Evolutionary conservation across 305 asterid species (phyloP).

Genomic region (Solanum hybrid): DNA sequence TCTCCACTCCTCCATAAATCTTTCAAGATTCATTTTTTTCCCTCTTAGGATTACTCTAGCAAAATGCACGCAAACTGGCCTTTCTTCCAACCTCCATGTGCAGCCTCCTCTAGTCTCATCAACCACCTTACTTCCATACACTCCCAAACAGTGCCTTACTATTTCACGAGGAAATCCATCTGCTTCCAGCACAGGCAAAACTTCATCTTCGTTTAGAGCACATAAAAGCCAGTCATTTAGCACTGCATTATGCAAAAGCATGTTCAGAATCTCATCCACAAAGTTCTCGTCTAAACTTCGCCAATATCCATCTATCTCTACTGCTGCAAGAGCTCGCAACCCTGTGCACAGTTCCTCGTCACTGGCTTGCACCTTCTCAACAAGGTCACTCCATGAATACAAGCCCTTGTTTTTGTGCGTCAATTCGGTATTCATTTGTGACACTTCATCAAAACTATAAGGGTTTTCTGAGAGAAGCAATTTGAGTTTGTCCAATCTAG

Average conservation of each 20-base stretch:
- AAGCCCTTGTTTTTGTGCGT: slow-evolving; percentile 23
- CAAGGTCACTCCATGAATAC: slow-evolving; percentile 73
- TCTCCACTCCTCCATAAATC: slow-evolving; percentile 61
- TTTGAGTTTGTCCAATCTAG: slow-evolving; percentile 70
- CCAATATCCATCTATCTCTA: slow-evolving; percentile 81
- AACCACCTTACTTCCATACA: slow-evolving; percentile 36
- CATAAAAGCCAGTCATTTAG: slow-evolving; percentile 58
- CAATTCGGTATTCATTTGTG: slow-evolving; percentile 48
- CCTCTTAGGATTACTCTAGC: slow-evolving; percentile 58
- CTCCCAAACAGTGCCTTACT: slow-evolving; percentile 60
- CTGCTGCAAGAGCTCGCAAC: slow-evolving; percentile 47
- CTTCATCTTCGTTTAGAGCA: slow-evolving; percentile 58
- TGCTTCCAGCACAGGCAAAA: slow-evolving; percentile 39
- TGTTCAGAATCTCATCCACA: slow-evolving; percentile 43
- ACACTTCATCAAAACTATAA: slow-evolving; percentile 41
- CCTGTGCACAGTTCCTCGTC: slow-evolving; percentile 57
- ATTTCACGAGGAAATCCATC: slow-evolving; percentile 65
- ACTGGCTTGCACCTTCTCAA: slow-evolving; percentile 67
- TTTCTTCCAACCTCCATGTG: slow-evolving; percentile 63
- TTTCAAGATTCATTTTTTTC: slow-evolving; percentile 60
- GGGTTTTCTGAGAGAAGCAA: slow-evolving; percentile 67
- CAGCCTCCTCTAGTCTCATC: slow-evolving; percentile 22
- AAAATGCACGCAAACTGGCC: slow-evolving; percentile 46
- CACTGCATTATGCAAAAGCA: slow-evolving; percentile 50
- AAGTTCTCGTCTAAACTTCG: slow-evolving; percentile 61